These are phyloP conservation scores for Dryadomyces quercivorus DNA, from an alignment of 2,329 filamentous ascomycete genomes.

Conservation along the genomic window DNA sequence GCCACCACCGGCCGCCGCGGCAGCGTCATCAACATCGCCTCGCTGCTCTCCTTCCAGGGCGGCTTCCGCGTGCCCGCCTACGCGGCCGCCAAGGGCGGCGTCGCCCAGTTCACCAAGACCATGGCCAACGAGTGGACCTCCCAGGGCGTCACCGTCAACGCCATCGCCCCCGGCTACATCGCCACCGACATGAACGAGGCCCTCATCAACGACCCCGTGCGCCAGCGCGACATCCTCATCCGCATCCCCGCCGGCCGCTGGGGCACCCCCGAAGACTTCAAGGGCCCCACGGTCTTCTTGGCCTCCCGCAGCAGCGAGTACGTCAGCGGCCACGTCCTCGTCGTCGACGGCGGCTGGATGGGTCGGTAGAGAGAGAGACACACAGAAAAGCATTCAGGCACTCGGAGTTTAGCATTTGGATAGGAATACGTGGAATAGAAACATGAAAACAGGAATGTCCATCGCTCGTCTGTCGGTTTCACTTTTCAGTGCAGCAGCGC, in stretches of 20 bases:
- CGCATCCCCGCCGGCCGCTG: conserved; percentile 76
- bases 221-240: conserved; percentile 61
- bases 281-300: conserved; percentile 67
- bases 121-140: conserved; percentile 76
- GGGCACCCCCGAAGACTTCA: conserved; percentile 79
- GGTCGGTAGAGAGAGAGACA: conserved; percentile 41
- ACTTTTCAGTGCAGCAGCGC: conserved; percentile 31
- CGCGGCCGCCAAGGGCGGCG: conserved; percentile 72
- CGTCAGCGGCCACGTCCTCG: conserved; percentile 69
- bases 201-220: conserved; percentile 57
- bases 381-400: background rate
- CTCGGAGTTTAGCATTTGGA: too few species aligned
- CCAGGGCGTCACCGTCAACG: conserved; percentile 75
- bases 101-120: conserved; percentile 74
- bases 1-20: conserved; percentile 44
- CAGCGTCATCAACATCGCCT: conserved; percentile 74
- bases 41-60: conserved; percentile 72
- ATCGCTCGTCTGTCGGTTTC: too few species aligned
- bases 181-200: conserved; percentile 91
- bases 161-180: conserved; percentile 82
- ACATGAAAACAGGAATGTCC: background rate
- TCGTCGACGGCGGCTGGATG: conserved; percentile 92
- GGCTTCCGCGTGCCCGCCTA: conserved; percentile 84
- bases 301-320: conserved; percentile 68
- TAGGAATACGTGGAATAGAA: background rate